phyloP scores from a whole-genome alignment of 192 early-diverging fungal species.

The Cladochytrium replicatum region DNA sequence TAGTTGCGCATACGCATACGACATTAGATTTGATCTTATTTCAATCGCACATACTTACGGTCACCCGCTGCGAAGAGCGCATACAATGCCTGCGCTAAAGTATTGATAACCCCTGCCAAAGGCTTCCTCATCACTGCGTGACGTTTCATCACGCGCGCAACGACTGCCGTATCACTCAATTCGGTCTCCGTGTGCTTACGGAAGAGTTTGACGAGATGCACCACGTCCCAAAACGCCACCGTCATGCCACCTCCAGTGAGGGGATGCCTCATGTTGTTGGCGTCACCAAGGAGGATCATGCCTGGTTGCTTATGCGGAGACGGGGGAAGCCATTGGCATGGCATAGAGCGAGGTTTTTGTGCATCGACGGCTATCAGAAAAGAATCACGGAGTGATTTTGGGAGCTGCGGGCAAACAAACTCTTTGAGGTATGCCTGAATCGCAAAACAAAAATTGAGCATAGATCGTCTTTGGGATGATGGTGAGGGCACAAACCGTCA shows the following conservation, averaged over 20 bases:
- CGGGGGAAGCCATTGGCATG: too few relatives aligned
- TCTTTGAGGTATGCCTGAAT: conserved; percentile 52
- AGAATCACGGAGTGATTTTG: conserved; percentile 48
- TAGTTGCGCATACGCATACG: too few relatives aligned
- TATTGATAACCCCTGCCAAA: conserved; percentile 69
- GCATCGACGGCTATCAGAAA: conserved; percentile 62
- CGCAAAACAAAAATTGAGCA: background rate
- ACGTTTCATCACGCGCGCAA: conserved; percentile 46
- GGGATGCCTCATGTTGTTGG: conserved; percentile 93
- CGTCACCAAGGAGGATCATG: conserved; percentile 82
- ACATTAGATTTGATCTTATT: conserved; percentile 3
- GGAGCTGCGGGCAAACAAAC: conserved; percentile 59
- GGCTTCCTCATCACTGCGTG: conserved; percentile 74
- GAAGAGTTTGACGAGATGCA: conserved; percentile 58
- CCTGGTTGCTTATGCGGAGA: conserved; percentile 60
- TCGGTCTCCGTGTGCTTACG: conserved; percentile 23
- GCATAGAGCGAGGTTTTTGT: conserved; percentile 94
- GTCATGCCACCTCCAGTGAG: conserved; percentile 98
- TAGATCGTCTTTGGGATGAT: background rate
- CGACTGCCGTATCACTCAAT: conserved; percentile 32
- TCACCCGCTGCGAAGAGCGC: conserved; percentile 74
- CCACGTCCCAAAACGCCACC: conserved; percentile 85
- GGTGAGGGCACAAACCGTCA: conserved; percentile 25
- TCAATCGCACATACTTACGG: conserved; percentile 31
- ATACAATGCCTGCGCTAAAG: conserved; percentile 88